phyloP scores from a whole-genome alignment of 257 asterid species.

The Nicotiana obtusifolia region DNA sequence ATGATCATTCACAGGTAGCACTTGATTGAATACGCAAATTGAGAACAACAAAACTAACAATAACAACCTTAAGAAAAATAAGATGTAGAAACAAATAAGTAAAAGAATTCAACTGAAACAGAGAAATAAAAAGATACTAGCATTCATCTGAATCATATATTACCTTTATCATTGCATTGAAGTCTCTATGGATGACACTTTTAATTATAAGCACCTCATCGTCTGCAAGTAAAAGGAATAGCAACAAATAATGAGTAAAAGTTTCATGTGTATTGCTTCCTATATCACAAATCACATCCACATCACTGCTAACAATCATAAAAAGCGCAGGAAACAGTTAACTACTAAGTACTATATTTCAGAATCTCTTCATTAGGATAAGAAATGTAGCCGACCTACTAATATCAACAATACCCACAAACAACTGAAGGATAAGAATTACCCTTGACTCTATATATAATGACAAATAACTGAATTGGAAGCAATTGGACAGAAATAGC shows the following conservation, averaged over 20 bases:
- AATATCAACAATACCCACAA: neutral
- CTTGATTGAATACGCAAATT: neutral
- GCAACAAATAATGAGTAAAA: neutral
- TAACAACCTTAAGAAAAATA: neutral
- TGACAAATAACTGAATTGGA: neutral
- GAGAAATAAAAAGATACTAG: neutral
- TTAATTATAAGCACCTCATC: slow-evolving; percentile 88
- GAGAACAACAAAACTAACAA: slow-evolving; percentile 9
- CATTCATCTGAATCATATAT: neutral
- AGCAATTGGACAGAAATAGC: neutral
- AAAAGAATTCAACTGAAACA: neutral
- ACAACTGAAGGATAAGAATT: neutral
- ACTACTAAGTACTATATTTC: neutral
- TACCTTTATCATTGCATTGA: slow-evolving; percentile 89
- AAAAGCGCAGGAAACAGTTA: neutral
- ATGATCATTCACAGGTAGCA: neutral
- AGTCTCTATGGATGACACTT: slow-evolving; percentile 86
- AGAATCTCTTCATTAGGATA: neutral
- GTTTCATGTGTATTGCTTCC: neutral
- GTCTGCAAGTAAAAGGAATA: slow-evolving; percentile 39
- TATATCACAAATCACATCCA: neutral
- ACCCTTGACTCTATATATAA: neutral
- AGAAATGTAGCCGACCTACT: neutral
- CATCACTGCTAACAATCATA: neutral
- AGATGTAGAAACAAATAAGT: neutral